phyloP scores from a whole-genome alignment of 163 green algal genomes.

The Scenedesmus sp. region DNA sequence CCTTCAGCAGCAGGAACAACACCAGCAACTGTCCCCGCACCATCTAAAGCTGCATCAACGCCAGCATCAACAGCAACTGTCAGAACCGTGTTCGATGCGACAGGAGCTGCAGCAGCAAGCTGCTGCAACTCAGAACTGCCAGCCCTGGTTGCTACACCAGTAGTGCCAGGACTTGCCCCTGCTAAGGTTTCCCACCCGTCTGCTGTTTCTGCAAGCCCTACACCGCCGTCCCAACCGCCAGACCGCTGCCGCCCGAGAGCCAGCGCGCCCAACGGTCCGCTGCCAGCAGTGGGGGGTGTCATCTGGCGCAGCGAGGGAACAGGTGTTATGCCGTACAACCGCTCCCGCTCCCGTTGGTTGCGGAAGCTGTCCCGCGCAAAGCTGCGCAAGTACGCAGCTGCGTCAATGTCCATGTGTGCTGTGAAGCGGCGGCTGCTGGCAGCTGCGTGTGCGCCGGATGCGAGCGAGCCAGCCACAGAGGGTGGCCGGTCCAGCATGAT shows the following conservation, averaged over 20 bases:
- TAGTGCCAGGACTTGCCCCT: not conserved
- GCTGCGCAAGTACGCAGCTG: slow-evolving; percentile 16
- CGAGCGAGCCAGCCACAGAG: slow-evolving; percentile 20
- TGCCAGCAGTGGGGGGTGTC: not conserved
- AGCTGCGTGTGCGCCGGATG: not conserved
- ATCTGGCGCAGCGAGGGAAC: not conserved
- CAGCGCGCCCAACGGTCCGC: not conserved
- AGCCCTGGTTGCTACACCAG: not conserved
- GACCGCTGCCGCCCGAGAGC: not conserved
- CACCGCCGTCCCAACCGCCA: not conserved
- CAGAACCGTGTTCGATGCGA: too few relatives aligned
- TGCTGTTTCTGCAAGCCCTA: not conserved
- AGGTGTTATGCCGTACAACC: slow-evolving; percentile 35
- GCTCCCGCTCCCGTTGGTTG: not conserved
- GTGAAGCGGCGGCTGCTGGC: slow-evolving; percentile 11
- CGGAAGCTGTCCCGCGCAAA: not conserved
- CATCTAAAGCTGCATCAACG: not conserved
- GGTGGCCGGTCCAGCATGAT: slow-evolving; percentile 53
- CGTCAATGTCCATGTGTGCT: slow-evolving; percentile 46
- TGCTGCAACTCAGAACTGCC: not conserved
- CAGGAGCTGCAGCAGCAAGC: not conserved
- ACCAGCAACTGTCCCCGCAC: not conserved
- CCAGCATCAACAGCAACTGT: not conserved
- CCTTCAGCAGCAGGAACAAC: not conserved
- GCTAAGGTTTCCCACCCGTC: not conserved